These are phyloP conservation scores for Fallopia convolvulus DNA, from an alignment of 148 eudicot genomes.

Conservation along the genomic window DNA sequence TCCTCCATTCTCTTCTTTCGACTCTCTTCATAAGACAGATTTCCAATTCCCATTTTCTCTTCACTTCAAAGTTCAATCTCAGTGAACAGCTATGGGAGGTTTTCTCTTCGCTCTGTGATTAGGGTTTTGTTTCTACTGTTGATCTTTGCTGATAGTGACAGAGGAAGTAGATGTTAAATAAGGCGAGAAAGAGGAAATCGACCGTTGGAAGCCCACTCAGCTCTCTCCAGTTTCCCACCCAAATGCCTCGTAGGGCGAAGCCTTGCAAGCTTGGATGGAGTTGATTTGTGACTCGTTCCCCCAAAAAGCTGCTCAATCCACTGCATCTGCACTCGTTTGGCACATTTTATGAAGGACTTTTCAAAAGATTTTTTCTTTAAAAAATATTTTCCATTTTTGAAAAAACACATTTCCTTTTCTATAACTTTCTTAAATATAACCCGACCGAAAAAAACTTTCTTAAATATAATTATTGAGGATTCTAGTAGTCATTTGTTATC, in stretches of 20 bases:
- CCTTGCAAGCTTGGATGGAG: neutral
- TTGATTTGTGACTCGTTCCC: neutral
- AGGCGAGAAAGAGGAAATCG: slow-evolving; percentile 6
- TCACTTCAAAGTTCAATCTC: neutral
- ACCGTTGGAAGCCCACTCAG: slow-evolving; percentile 10
- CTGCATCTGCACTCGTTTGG: neutral
- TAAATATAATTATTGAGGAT: too few relatives aligned
- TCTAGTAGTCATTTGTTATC: too few relatives aligned
- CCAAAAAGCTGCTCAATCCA: slow-evolving; percentile 6
- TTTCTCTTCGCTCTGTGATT: neutral
- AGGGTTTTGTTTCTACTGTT: neutral
- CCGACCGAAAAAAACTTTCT: too few relatives aligned
- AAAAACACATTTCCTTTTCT: neutral
- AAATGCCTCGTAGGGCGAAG: neutral
- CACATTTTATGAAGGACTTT: neutral
- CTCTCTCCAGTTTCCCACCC: neutral
- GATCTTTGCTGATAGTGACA: neutral
- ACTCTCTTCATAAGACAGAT: slow-evolving; percentile 41
- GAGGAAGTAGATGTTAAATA: neutral
- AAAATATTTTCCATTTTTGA: neutral
- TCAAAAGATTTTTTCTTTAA: neutral
- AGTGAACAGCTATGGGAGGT: slow-evolving; percentile 1
- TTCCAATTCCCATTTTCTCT: slow-evolving; percentile 8
- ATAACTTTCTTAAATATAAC: too few relatives aligned
- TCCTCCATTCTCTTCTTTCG: slow-evolving; percentile 58